Base-by-base conservation (phyloP, 108 stramenopile genomes). In the Stephanodiscus minutulus region DNA sequence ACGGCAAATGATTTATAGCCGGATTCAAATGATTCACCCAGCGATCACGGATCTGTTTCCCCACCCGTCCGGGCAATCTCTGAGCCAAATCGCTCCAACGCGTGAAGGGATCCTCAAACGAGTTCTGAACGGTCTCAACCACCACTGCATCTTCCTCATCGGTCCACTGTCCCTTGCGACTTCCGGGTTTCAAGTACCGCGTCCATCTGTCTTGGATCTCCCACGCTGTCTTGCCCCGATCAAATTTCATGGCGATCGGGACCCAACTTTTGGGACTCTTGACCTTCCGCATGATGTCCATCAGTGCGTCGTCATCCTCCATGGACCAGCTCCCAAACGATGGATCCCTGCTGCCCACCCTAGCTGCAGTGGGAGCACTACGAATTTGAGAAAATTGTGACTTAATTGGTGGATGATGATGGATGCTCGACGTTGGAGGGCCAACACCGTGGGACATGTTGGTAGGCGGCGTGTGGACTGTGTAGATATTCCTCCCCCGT, bases 1-100 rank as follows among this genome's bases (percentile, higher is more conserved):
- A 93, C 6, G 89, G 89, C 77, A 89, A 70, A 61, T 93, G 89
- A 62, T 89, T 90, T 65, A 93, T 90, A 35, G 84, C 83, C 9
- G 92, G 94, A 76, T 95, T 95, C 61, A 95, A 72, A 63, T 95
- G 91, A 82, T 95, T 95, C 9, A 95, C 91, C 94, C 94, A 95
- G n/a, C 94, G 85, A 81, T 95, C 94, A 7, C 94, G 86, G 48
- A 92, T 88, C 64, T 95, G 94, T 64, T 95, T 95, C 5, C 94
- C 94, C 13, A 92, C 90, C 21, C 94, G 82, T 20, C 94, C 94
- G 17, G 94, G 94, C 56, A 95, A 80, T 18, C 79, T 80, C 53
- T 90, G 86, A 3, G 94, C 94, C 50, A 95, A 68, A 41, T 91
- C 94, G 35, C 89, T 88, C 94, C 94, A 95, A 21, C 91, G 77